Evolutionary conservation across 352 stramenopile species (phyloP), one percentile per base, ranked within the genome.

Genomic region (Phytophthora boehmeriae): DNA sequence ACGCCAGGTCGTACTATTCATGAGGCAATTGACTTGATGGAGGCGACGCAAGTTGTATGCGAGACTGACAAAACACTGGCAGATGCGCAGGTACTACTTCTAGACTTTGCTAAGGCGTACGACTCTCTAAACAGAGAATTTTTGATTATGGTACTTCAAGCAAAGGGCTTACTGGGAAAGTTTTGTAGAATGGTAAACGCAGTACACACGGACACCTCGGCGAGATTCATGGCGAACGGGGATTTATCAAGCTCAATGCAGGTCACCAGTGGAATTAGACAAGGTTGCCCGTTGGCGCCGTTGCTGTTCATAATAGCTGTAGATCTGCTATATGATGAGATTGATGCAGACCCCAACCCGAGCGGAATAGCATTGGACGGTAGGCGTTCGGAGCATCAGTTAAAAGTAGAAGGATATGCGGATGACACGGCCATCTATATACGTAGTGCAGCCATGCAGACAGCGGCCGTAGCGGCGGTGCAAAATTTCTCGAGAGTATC

Each of bases 401-500:
- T 36, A 11, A 6, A 11, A 11, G 30, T 36, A 11, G 30, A 6
- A 11, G 36, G 36, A 5, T 43, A 43, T 16, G 36, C 36, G 10
- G 36, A 43, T 16, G 36, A 43, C 36, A 43, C 36, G 19, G 36
- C 36, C 5, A 43, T 43, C 19, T 43, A 43, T 16, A 43, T 43
- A 8, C 8, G 8, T 19, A 8, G 4, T 16, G 6, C 8, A 8
- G 10, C 10, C 10, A 43, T 43, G 36, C 36, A 43, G 36, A 4
- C 10, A 16, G 4, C 5, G n/a, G 36, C 36, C 5, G 10, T 43
- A 6, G 10, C 10, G 6, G 10, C 10, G 6, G 36, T 43, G 36
- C 6, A 43, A 16, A 16, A 6, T 17, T 43, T 43, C 36, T 43
- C 36, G n/a, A 16, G 8, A 16, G 19, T 43, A 6, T 43, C 36